These are phyloP conservation scores for Mycena vitilis DNA, from an alignment of 768 basidiomycete species.

Conservation along the genomic window DNA sequence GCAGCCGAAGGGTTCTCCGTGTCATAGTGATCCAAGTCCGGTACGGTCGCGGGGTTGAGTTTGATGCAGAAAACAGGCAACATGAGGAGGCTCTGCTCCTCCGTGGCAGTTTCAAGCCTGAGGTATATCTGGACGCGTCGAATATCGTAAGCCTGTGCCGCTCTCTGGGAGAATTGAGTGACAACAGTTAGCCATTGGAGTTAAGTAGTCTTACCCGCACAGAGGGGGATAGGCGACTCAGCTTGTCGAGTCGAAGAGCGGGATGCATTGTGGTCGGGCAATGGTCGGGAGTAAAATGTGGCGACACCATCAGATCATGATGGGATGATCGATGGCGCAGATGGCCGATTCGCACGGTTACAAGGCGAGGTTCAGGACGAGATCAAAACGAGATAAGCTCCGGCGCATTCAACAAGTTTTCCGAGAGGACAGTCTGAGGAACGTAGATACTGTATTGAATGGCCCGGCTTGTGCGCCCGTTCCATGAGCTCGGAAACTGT, in stretches of 20 bases:
- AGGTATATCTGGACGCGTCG: neutral
- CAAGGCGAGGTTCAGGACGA: no score
- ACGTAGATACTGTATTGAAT: slow-evolving; percentile 64
- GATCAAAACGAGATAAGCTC: no score
- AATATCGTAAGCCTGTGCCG: neutral
- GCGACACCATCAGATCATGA: no score
- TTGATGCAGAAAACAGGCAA: slow-evolving; percentile 16
- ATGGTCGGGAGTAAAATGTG: no score
- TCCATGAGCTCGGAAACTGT: slow-evolving; percentile 61
- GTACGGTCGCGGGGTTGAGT: slow-evolving; percentile 9
- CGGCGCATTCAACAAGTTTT: no score
- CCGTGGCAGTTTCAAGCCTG: neutral
- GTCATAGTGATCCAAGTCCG: slow-evolving; percentile 1
- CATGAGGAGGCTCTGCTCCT: neutral
- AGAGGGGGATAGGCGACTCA: neutral
- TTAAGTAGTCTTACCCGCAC: neutral
- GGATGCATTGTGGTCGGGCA: slow-evolving; percentile 6
- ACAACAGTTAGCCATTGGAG: neutral
- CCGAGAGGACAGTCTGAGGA: no score
- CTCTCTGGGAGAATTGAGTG: neutral
- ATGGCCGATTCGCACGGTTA: no score
- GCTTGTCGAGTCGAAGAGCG: neutral
- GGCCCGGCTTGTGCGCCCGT: slow-evolving; percentile 50
- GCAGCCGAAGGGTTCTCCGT: neutral
- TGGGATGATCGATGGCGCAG: no score